These are phyloP conservation scores for Chrysanthemum lavandulifolium DNA, from an alignment of 129 eudicot species.

Conservation along the genomic window DNA sequence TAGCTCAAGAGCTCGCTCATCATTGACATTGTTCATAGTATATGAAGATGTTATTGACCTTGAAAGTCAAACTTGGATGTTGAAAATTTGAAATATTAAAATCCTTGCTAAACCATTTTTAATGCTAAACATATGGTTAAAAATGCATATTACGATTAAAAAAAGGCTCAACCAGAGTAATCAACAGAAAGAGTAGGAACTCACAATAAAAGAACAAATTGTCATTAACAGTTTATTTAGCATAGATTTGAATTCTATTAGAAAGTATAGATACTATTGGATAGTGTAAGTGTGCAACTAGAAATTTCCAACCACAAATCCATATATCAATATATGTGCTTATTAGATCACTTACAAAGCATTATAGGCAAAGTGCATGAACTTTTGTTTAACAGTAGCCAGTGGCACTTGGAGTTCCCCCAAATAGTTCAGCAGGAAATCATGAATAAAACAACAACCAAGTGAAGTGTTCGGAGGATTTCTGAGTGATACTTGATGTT, in stretches of 20 bases:
- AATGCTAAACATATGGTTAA: neutral
- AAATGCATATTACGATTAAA: neutral
- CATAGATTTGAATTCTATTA: too few relatives aligned
- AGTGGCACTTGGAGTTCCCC: conserved; percentile 24
- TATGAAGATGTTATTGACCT: neutral
- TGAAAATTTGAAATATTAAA: neutral
- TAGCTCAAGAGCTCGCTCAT: neutral
- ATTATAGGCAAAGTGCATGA: too few relatives aligned
- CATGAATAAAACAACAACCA: neutral
- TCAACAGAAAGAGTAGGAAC: too few relatives aligned
- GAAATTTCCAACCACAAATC: too few relatives aligned
- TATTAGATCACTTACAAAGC: too few relatives aligned
- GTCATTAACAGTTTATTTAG: too few relatives aligned
- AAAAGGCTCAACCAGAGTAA: too few relatives aligned
- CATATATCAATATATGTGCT: too few relatives aligned
- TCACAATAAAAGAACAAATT: too few relatives aligned
- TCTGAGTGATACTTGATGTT: conserved; percentile 10
- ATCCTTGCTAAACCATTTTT: neutral
- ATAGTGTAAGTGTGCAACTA: too few relatives aligned
- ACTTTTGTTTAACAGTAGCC: neutral
- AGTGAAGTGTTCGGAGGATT: conserved; percentile 28
- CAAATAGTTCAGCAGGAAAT: conserved; percentile 22
- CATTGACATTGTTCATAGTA: neutral
- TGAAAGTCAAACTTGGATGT: neutral
- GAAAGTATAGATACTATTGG: too few relatives aligned